A percentile compares a stretch with the other conserved stretches of the same genome.
Conservation (phyloP, 345 rosid genomes). For the Eucalyptus sp. region DNA sequence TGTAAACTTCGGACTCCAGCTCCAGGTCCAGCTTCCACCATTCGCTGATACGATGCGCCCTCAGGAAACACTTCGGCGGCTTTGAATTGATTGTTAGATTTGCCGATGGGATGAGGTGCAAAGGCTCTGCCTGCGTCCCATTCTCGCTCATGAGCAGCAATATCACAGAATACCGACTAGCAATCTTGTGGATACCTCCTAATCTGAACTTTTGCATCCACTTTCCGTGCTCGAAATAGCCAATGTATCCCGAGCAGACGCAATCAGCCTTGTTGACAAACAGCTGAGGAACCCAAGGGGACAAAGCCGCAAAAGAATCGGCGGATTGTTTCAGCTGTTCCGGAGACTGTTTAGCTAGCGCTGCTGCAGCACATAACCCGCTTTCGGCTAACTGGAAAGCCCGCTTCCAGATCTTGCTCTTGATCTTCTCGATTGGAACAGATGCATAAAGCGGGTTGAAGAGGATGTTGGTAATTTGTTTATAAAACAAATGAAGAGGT, state of each 20-base stretch:
- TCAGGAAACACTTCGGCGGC: conserved; percentile 29
- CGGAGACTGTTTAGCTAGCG: conserved; percentile 36
- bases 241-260: conserved; percentile 66
- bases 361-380: conserved; percentile 71
- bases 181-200: conserved; percentile 28
- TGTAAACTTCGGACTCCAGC: conserved; percentile 38
- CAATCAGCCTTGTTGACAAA: conserved; percentile 59
- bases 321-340: conserved; percentile 9
- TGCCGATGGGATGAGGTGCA: conserved; percentile 76
- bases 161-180: conserved; percentile 56
- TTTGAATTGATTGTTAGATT: conserved; percentile 28
- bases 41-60: conserved; percentile 84
- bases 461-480: no score
- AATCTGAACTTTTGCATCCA: conserved; percentile 3
- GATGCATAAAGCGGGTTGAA: conserved; percentile 77
- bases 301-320: conserved; percentile 36
- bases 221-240: conserved; percentile 76
- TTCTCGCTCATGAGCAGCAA: conserved; percentile 47
- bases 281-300: conserved; percentile 57
- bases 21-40: conserved; percentile 71
- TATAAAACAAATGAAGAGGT: no score
- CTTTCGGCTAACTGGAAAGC: conserved; percentile 55
- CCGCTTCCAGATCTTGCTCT: conserved; percentile 21
- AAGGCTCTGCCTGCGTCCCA: conserved; percentile 50
- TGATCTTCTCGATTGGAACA: conserved; percentile 59